Evolutionary conservation across 495 filamentous ascomycete genomes (phyloP), one percentile per base, ranked within the genome.

Genomic region (Penicillium longicatenatum): DNA sequence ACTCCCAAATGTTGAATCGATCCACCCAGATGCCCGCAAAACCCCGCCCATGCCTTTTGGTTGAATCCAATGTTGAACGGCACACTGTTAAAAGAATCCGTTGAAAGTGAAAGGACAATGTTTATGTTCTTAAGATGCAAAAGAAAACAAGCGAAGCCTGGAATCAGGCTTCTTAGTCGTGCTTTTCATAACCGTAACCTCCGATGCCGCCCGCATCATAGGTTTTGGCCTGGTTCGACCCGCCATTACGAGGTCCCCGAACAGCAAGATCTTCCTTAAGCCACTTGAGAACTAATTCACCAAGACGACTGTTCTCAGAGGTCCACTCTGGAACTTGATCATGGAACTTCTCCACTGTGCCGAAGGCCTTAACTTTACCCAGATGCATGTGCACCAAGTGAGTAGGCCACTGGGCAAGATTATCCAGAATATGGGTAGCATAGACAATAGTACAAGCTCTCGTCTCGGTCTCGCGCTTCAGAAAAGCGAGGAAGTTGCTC

Each of bases 361-460:
- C 95, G 86, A 86, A 92, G 65, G 89, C 87, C 78, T 89, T 92
- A 41, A 98, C 89, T 51, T 76, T 84, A 4, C 94, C 94, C 39
- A 93, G 66, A 66, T 90, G 86, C 92, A 98, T 96, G 63, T 97
- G 93, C 50, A 96, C 92, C 49, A 99, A 72, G 75, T 99, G 93
- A 0, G 88, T 96, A 49, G 94, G 94, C 94, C 94, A 99, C 33
- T 84, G 84, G 1, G 90, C 90, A 24, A 97, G 70, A 60, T 96
- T 95, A 68, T 99, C 94, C 63, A 99, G 70, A 52, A 99, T 97
- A 70, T 99, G 94, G 19, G 94, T 98, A 22, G 94, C 94, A 73
- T 99, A 99, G 24, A 98, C 93, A 62, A 99, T 89, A 3, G 94
- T 97, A 68, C 92, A 96, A 10, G 83, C 73, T 47, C 95, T 75